Conservation (phyloP, 1,139 yeast genomes). For the Pichia sorboxylosa region DNA sequence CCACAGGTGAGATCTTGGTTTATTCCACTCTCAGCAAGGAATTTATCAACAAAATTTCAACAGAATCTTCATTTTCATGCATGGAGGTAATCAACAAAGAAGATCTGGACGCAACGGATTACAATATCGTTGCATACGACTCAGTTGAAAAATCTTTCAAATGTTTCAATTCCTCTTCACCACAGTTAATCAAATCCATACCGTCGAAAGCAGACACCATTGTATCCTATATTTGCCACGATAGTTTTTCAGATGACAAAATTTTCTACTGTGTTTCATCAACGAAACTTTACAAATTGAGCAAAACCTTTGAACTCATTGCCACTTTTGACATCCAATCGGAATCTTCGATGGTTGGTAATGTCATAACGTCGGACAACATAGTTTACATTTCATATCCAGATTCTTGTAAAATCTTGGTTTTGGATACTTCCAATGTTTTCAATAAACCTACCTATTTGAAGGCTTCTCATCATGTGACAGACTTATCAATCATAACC, state of each 20-base stretch:
- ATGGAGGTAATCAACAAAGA: conserved; percentile 6
- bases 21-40: conserved; percentile 32
- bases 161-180: conserved; percentile 7
- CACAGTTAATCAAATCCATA: conserved; percentile 12
- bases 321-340: conserved; percentile 4
- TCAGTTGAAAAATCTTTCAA: conserved; percentile 1
- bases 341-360: not conserved
- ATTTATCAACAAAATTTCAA: conserved; percentile 27
- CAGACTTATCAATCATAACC: conserved; percentile 5
- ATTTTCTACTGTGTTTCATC: conserved; percentile 18
- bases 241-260: conserved; percentile 5
- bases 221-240: conserved; percentile 12
- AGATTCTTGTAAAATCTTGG: no score
- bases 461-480: not conserved
- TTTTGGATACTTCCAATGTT: no score
- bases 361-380: no score
- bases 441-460: no score
- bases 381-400: no score
- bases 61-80: conserved; percentile 18
- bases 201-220: conserved; percentile 17
- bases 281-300: conserved; percentile 13
- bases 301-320: conserved; percentile 8
- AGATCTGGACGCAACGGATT: no score
- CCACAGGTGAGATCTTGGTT: conserved; percentile 30
- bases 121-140: conserved; percentile 14